Conservation (phyloP, 78 protist genomes). For the Mantamonas sphyraenae region DNA sequence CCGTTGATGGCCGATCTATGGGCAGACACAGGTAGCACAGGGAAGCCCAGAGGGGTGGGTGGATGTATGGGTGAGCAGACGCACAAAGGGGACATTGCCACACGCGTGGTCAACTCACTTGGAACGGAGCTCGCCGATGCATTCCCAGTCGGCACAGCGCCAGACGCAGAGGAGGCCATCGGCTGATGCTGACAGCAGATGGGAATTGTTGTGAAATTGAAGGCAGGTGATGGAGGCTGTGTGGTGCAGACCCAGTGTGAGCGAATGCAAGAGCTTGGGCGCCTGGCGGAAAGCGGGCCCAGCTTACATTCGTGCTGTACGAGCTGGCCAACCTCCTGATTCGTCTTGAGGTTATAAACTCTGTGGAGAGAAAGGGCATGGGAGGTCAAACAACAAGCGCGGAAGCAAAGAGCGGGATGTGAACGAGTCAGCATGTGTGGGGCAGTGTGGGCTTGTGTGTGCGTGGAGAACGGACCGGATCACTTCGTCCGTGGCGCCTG, state of each 20-base stretch:
- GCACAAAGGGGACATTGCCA: neutral
- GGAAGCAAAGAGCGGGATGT: neutral
- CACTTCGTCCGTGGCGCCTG: neutral
- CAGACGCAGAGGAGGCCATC: conserved; percentile 22
- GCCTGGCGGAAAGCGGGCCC: too few relatives aligned
- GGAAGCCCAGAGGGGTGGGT: neutral
- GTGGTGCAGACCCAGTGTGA: too few relatives aligned
- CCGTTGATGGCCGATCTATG: neutral
- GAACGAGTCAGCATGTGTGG: too few relatives aligned
- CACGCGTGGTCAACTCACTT: too few relatives aligned
- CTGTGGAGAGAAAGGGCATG: neutral
- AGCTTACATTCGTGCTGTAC: conserved; percentile 5
- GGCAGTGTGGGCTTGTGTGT: too few relatives aligned
- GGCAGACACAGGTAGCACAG: neutral
- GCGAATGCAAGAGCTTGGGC: too few relatives aligned
- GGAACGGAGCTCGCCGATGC: neutral
- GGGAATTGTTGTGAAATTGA: neutral
- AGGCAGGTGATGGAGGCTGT: conserved; percentile 10
- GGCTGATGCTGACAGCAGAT: conserved; percentile 10
- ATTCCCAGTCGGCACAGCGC: conserved; percentile 24
- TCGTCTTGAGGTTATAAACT: neutral
- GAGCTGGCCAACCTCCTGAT: neutral
- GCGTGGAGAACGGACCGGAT: neutral
- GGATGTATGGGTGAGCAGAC: neutral
- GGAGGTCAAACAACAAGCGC: neutral